phyloP scores from a whole-genome alignment of 139 green algal species.

The Chlorella sp. region DNA sequence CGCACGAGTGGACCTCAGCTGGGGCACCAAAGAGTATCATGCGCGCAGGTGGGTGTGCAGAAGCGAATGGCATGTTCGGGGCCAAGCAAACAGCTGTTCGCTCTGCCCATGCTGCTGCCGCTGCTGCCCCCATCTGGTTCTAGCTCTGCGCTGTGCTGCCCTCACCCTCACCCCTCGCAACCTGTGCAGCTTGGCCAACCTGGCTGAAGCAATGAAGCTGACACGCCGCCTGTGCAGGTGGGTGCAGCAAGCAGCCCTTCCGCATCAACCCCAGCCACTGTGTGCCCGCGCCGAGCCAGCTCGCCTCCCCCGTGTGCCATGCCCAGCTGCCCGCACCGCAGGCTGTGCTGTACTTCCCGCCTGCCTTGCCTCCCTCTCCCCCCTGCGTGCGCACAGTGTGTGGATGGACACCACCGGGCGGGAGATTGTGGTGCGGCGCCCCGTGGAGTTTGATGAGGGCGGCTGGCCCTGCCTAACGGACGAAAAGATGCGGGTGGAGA shows the following conservation, averaged over 20 bases:
- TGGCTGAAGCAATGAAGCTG: slow-evolving; percentile 68
- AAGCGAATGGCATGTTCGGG: too few species aligned
- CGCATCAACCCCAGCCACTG: background rate
- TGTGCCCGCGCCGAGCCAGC: background rate
- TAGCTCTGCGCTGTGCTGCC: too few species aligned
- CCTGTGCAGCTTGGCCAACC: slow-evolving; percentile 68
- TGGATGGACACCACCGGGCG: slow-evolving; percentile 85
- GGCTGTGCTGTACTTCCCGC: too few species aligned
- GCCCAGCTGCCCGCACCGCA: too few species aligned
- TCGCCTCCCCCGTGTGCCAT: background rate
- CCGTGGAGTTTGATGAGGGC: slow-evolving; percentile 15
- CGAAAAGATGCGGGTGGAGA: background rate
- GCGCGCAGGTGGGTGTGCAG: slow-evolving; percentile 32
- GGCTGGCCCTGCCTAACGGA: slow-evolving; percentile 72
- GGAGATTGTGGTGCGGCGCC: slow-evolving; percentile 55
- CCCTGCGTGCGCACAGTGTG: slow-evolving; percentile 64
- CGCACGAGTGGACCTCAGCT: slow-evolving; percentile 83
- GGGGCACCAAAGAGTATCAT: slow-evolving; percentile 72
- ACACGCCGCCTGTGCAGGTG: slow-evolving; percentile 61
- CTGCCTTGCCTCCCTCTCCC: too few species aligned
- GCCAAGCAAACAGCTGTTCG: too few species aligned
- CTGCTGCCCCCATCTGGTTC: too few species aligned
- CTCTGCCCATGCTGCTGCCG: too few species aligned
- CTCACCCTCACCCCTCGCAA: too few species aligned
- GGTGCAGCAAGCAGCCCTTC: background rate